Evolutionary conservation across 441 rosid species (phyloP).

Genomic region (Viola pubescens): DNA sequence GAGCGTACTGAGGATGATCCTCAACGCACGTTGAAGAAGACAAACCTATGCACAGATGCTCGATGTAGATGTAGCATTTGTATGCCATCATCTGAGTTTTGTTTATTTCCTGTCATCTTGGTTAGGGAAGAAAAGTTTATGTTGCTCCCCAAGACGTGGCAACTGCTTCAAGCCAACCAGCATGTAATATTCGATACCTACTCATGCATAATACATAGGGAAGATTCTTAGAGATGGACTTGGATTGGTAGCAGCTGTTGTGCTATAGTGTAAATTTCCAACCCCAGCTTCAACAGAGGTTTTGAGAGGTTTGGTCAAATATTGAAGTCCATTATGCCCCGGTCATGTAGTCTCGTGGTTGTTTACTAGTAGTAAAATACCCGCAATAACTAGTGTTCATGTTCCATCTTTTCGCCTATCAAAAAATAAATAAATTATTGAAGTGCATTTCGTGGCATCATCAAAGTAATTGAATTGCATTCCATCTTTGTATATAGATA

Average conservation of each 20-base stretch:
- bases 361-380: too few relatives aligned
- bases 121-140: background rate
- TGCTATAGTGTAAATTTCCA: too few relatives aligned
- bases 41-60: background rate
- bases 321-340: background rate
- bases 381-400: too few relatives aligned
- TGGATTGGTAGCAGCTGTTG: background rate
- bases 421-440: too few relatives aligned
- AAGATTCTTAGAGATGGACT: background rate
- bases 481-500: too few relatives aligned
- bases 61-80: background rate
- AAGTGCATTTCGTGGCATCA: too few relatives aligned
- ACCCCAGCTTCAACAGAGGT: too few relatives aligned
- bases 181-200: background rate
- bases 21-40: constrained; percentile 35
- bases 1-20: constrained; percentile 58
- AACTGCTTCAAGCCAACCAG: constrained; percentile 3
- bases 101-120: constrained; percentile 5
- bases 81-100: too few relatives aligned
- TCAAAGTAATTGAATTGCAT: too few relatives aligned
- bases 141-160: constrained; percentile 1
- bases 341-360: background rate
- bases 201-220: constrained; percentile 2
- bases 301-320: background rate
- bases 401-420: too few relatives aligned